Evolutionary conservation across 371 early-diverging fungal species (phyloP).

Genomic region (Cokeromyces recurvatus): DNA sequence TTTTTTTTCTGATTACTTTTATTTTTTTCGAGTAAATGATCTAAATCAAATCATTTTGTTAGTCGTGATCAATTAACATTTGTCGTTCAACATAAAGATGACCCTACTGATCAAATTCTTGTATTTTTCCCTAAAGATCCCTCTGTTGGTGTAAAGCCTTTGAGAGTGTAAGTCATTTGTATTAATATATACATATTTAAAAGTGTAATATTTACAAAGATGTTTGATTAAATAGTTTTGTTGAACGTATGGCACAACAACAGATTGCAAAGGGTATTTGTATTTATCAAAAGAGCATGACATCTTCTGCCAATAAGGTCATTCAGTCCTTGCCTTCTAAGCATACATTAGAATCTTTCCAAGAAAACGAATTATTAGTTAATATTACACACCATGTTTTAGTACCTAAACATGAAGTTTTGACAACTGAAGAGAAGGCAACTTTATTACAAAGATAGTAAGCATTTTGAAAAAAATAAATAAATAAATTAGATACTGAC

Average conservation of each 20-base stretch:
- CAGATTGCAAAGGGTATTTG: slow-evolving; percentile 81
- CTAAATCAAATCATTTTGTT: slow-evolving; percentile 1
- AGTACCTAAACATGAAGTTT: slow-evolving; percentile 95
- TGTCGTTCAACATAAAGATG: slow-evolving; percentile 79
- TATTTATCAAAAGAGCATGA: slow-evolving; percentile 79
- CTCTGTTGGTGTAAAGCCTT: slow-evolving; percentile 89
- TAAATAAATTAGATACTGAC: neutral
- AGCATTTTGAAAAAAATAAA: slow-evolving; percentile 23
- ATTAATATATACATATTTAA: neutral
- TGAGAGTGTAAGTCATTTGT: slow-evolving; percentile 66
- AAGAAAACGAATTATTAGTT: slow-evolving; percentile 94
- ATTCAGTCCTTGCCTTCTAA: slow-evolving; percentile 65
- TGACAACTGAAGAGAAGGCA: slow-evolving; percentile 89
- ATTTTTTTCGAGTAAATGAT: too few relatives aligned
- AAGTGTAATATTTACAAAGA: too few relatives aligned
- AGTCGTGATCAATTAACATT: slow-evolving; percentile 83
- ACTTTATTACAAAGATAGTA: slow-evolving; percentile 90
- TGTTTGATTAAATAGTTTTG: slow-evolving; percentile 48
- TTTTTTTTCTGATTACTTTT: neutral
- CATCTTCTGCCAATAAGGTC: slow-evolving; percentile 87
- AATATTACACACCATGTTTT: slow-evolving; percentile 98
- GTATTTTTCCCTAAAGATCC: slow-evolving; percentile 91
- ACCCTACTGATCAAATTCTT: slow-evolving; percentile 80
- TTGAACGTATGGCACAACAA: slow-evolving; percentile 82
- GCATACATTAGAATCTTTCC: slow-evolving; percentile 90